Evolutionary conservation across 2,329 filamentous ascomycete species (phyloP).

Genomic region (Harringtonia aguacate): DNA sequence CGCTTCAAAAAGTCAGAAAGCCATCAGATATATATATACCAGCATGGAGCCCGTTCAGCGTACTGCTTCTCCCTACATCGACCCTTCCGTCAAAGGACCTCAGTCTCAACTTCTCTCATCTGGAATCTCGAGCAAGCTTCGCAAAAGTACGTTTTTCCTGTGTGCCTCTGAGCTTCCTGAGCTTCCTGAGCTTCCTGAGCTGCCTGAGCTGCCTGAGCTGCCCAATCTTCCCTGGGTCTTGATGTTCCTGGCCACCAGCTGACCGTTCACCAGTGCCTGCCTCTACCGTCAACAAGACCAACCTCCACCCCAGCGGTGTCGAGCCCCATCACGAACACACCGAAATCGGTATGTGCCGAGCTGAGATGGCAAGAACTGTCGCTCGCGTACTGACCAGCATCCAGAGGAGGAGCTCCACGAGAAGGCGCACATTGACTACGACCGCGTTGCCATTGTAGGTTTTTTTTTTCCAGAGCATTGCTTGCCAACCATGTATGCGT

Average conservation of each 20-base stretch:
- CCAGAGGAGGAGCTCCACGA: constrained; percentile 89
- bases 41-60: constrained; percentile 29
- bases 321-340: constrained; percentile 77
- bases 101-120: constrained; percentile 27
- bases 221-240: neutral
- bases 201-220: no score
- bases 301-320: constrained; percentile 82
- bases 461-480: neutral
- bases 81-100: constrained; percentile 33
- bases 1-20: neutral
- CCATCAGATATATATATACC: constrained; percentile 13
- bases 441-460: constrained; percentile 92
- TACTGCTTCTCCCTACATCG: constrained; percentile 32
- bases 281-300: constrained; percentile 76
- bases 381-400: constrained; percentile 1
- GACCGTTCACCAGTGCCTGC: constrained; percentile 33
- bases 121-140: constrained; percentile 14
- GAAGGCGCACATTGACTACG: constrained; percentile 97
- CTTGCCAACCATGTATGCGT: accelerated
- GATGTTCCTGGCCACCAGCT: constrained; percentile 7
- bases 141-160: constrained; percentile 20
- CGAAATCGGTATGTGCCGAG: constrained; percentile 56
- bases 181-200: no score
- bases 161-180: constrained; percentile 12
- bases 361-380: neutral